These are phyloP conservation scores for Phytophthora syringae DNA, from an alignment of 352 stramenopile genomes.

Conservation along the genomic window DNA sequence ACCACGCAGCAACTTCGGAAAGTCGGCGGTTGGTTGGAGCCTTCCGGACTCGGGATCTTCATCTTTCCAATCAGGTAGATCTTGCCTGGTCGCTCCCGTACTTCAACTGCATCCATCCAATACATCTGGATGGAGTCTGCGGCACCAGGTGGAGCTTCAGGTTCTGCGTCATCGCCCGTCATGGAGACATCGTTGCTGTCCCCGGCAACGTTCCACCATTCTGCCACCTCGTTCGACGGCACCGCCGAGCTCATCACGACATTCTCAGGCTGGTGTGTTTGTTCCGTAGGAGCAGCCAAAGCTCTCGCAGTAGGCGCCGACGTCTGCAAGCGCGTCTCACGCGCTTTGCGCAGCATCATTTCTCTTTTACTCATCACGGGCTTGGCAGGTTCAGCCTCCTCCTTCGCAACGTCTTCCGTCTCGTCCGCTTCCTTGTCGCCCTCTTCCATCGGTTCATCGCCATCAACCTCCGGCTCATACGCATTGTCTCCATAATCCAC, in stretches of 20 bases:
- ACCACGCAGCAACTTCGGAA: slow-evolving; percentile 97
- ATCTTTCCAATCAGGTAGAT: slow-evolving; percentile 99
- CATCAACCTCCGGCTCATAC: slow-evolving; percentile 36
- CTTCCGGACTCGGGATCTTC: slow-evolving; percentile 44
- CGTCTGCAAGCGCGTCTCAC: slow-evolving; percentile 62
- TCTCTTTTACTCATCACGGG: slow-evolving; percentile 76
- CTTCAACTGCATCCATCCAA: slow-evolving; percentile 97
- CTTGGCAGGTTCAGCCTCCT: slow-evolving; percentile 17
- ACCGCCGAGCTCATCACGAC: slow-evolving; percentile 46
- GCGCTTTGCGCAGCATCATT: slow-evolving; percentile 73
- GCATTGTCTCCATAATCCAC: slow-evolving; percentile 44
- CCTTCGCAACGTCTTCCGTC: background rate
- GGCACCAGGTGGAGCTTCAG: slow-evolving; percentile 40
- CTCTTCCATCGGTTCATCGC: slow-evolving; percentile 43
- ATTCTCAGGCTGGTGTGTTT: slow-evolving; percentile 26
- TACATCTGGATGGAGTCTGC: slow-evolving; percentile 93
- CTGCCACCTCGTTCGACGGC: slow-evolving; percentile 86
- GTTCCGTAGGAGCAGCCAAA: slow-evolving; percentile 48
- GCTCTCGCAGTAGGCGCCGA: slow-evolving; percentile 65
- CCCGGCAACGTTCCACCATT: slow-evolving; percentile 81
- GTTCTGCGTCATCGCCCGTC: slow-evolving; percentile 32
- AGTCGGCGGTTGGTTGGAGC: slow-evolving; percentile 41
- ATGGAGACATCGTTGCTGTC: slow-evolving; percentile 25
- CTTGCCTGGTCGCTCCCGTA: slow-evolving; percentile 92
- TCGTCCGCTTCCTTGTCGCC: slow-evolving; percentile 28